phyloP scores from a whole-genome alignment of 2,329 filamentous ascomycete species.

The Colletotrichum viniferum region DNA sequence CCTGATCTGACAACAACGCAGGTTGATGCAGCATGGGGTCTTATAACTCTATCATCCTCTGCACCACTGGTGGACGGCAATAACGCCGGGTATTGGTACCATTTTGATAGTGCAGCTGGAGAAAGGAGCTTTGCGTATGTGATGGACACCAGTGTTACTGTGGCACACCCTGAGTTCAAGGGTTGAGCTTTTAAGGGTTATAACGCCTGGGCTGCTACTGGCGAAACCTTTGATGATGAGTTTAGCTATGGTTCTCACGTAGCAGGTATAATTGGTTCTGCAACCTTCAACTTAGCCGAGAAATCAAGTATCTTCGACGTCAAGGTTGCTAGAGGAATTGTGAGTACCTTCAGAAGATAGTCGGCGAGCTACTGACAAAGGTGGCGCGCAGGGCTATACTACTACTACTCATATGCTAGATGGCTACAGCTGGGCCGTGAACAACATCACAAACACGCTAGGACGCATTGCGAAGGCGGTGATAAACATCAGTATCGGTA shows the following conservation, averaged over 20 bases:
- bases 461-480: neutral
- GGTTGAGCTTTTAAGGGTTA: slow-evolving; percentile 43
- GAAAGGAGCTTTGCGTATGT: slow-evolving; percentile 28
- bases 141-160: slow-evolving; percentile 30
- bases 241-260: neutral
- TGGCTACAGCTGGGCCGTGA: neutral
- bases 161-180: slow-evolving; percentile 39
- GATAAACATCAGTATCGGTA: neutral
- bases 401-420: neutral
- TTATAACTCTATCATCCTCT: slow-evolving; percentile 43
- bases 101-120: slow-evolving; percentile 25
- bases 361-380: neutral
- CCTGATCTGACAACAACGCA: too few relatives aligned
- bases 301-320: neutral
- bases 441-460: neutral
- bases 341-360: neutral
- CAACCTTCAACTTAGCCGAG: neutral
- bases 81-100: slow-evolving; percentile 15
- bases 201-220: slow-evolving; percentile 28
- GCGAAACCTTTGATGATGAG: neutral
- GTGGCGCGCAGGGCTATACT: neutral
- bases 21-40: neutral
- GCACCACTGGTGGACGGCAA: slow-evolving; percentile 31
- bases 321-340: neutral
- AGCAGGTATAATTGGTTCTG: neutral